phyloP scores from a whole-genome alignment of 1,139 yeast genomes.

The Kluyveromyces sp. region DNA sequence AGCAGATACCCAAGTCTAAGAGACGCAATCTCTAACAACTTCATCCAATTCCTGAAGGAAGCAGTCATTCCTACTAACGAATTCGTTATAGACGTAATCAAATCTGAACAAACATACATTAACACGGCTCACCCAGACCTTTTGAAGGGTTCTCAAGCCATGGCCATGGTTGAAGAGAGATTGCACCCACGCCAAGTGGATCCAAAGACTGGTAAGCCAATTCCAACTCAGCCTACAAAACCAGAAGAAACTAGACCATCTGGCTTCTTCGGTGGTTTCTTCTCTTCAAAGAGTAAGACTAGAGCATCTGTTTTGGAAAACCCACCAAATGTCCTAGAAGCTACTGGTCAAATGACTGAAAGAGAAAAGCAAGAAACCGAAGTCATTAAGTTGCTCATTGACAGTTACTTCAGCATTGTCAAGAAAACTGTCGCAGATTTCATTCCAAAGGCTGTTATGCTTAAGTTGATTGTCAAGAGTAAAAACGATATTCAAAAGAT shows the following conservation, averaged over 20 bases:
- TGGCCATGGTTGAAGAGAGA: slow-evolving; percentile 89
- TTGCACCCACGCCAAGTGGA: slow-evolving; percentile 85
- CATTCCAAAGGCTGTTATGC: slow-evolving; percentile 92
- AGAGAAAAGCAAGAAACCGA: slow-evolving; percentile 96
- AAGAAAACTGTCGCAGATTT: slow-evolving; percentile 89
- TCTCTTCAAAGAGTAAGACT: slow-evolving; percentile 87
- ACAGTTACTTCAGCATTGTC: slow-evolving; percentile 85
- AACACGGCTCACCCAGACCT: slow-evolving; percentile 98
- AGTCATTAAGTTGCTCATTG: slow-evolving; percentile 84
- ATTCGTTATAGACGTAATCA: slow-evolving; percentile 75
- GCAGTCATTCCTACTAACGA: slow-evolving; percentile 78
- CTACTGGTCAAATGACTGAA: slow-evolving; percentile 91
- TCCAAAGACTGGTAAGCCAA: slow-evolving; percentile 86
- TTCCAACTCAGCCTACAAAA: slow-evolving; percentile 36
- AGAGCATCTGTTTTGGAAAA: slow-evolving; percentile 94
- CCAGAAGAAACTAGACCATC: slow-evolving; percentile 35
- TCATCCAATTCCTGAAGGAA: slow-evolving; percentile 73
- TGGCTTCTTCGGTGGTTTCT: slow-evolving; percentile 92
- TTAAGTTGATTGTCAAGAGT: slow-evolving; percentile 77
- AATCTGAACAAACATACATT: slow-evolving; percentile 84
- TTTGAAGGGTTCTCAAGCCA: slow-evolving; percentile 89
- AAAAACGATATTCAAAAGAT: slow-evolving; percentile 87
- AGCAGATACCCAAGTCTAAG: slow-evolving; percentile 85
- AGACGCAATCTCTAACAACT: slow-evolving; percentile 74
- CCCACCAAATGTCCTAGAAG: slow-evolving; percentile 91